Conservation (phyloP, 768 basidiomycete genomes). For the Xerocomellus dryophilus region DNA sequence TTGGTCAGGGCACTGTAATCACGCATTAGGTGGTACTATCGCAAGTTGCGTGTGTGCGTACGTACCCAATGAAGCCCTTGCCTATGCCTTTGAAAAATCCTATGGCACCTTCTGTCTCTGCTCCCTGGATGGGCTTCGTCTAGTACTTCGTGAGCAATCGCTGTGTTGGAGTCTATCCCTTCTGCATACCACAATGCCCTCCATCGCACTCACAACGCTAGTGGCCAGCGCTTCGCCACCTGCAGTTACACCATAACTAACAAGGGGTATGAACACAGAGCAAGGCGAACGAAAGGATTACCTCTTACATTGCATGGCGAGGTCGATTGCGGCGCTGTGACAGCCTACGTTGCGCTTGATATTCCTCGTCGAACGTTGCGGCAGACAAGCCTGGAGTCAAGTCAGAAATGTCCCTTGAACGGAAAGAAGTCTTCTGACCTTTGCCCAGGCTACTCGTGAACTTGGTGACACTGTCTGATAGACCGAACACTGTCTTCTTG, state of each 20-base stretch:
- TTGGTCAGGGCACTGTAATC: slow-evolving; percentile 80
- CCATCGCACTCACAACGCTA: slow-evolving; percentile 92
- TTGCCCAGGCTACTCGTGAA: slow-evolving; percentile 97
- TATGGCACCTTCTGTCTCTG: slow-evolving; percentile 87
- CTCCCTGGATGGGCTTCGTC: slow-evolving; percentile 98
- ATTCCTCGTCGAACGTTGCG: slow-evolving; percentile 95
- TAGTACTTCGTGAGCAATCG: slow-evolving; percentile 30
- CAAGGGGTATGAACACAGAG: neutral
- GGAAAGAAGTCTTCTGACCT: slow-evolving; percentile 43
- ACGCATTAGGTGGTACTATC: neutral
- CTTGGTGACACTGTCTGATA: slow-evolving; percentile 96
- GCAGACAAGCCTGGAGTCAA: slow-evolving; percentile 77
- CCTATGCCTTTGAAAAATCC: slow-evolving; percentile 99
- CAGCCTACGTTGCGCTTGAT: slow-evolving; percentile 84
- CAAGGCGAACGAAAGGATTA: neutral
- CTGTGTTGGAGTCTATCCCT: slow-evolving; percentile 5
- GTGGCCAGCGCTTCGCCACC: slow-evolving; percentile 93
- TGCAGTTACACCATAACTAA: slow-evolving; percentile 90
- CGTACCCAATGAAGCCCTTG: slow-evolving; percentile 93
- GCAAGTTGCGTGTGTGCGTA: slow-evolving; percentile 30
- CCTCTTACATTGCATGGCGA: slow-evolving; percentile 83
- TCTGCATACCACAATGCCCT: slow-evolving; percentile 79
- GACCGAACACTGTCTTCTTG: slow-evolving; percentile 97
- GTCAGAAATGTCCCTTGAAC: neutral
- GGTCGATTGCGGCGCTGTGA: slow-evolving; percentile 91